Base-by-base conservation (phyloP, 2,329 filamentous ascomycete genomes). In the Fusarium sacchari region DNA sequence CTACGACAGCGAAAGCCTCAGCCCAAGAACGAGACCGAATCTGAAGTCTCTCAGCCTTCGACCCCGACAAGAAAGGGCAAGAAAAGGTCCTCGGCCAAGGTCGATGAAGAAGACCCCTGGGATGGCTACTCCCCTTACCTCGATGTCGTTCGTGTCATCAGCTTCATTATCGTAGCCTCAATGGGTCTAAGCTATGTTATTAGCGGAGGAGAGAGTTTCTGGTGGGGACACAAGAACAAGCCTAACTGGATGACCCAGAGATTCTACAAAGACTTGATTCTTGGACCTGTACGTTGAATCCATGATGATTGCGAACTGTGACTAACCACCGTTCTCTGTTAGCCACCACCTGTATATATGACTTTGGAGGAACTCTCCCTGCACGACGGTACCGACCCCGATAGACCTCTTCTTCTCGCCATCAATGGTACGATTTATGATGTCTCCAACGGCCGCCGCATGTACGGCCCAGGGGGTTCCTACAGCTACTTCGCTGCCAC, bases 371-470 rank as follows among this genome's bases (percentile, higher is more conserved):
- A 98, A 81, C 91, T 99, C 55, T 82, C 88, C 50, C 81, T 85
- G 57, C 97, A 93, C 87, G 92, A 97, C 83, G 97, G 96, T 84
- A 88, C 85, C 65, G 91, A 97, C 82, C 85, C 91, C 15, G 81
- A 83, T 13, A 90, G 92, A 67, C 96, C 96, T 12, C 90, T 98
- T 81, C 97, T 97, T 85, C 89, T 99, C 63, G 94, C 95, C 71
- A 91, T 99, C 78, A 96, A 96, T 85, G 92, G 93, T 79, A 93
- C 90, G 65, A 93, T 97, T 83, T 96, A 93, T 87, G 94, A 97
- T 82, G 94, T 97, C 44, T 89, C 89, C n/a, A 83, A 87, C 36
- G 91, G 91, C 60, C 86, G 89, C 76, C 82, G 88, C 81, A 85
- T 93, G 83, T 96, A 96, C 85, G 94, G 94, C 2, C 92, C 95